Evolutionary conservation across 352 stramenopile genomes (phyloP), one percentile per base, ranked within the genome.

Genomic region (Globisporangium megalacanthum): DNA sequence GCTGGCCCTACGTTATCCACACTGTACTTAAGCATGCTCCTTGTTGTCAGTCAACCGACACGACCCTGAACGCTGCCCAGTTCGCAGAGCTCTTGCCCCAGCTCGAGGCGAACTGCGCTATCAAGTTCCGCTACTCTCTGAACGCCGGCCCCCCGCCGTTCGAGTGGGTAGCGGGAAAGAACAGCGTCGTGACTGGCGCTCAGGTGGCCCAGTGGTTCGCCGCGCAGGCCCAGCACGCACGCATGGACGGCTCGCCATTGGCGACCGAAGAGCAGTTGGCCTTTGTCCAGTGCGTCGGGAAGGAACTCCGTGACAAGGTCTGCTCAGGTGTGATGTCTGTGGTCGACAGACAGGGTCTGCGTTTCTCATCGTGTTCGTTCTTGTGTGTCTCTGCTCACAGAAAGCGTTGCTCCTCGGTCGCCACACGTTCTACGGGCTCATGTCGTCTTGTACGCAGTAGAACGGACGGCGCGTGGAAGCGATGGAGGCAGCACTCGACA

Each of bases 61-160:
- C 33, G 14, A 56, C 46, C 46, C 63, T 69, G 25, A 29, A 61
- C 45, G 49, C 47, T 8, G 31, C 39, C 9, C 29, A 50, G 42
- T 77, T 69, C 39, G 35, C 35, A 5, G 45, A 56, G n/a, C 54
- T 75, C 47, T 41, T 37, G 6, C 37, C 31, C 22, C 45, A 58
- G 15, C 58, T 80, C 49, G 50, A 80, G 35, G 31, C 29, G 7
- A 61, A 58, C 49, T 83, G 74, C 69, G 74, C 75, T 60, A 55
- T 83, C 62, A 76, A 74, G 61, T 73, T 83, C 52, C 68, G 69
- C 52, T 83, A 83, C 62, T 78, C 70, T 44, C 33, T 79, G 5
- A 67, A 74, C 22, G 65, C 68, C 10, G 70, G 70, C 1, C 53
- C 62, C 3, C 64, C 71, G 35, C 66, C 73, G 14, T 83, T 79